Conservation (phyloP, 1,284 basidiomycete genomes). For the Anthracocystis setariae region DNA sequence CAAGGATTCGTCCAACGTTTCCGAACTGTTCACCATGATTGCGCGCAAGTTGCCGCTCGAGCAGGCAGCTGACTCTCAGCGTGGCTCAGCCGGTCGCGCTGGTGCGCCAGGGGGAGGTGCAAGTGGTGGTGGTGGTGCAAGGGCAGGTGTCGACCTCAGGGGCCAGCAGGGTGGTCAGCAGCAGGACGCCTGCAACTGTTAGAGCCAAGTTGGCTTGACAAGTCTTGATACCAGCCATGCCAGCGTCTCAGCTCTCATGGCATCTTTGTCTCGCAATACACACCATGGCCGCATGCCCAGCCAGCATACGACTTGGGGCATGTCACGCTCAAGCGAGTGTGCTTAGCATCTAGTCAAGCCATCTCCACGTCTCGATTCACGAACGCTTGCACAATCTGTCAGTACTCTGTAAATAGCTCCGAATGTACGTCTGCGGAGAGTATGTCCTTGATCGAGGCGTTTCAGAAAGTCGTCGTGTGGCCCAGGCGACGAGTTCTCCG, state of each 20-base stretch:
- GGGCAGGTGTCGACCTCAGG: slow-evolving; percentile 50
- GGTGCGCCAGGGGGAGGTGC: slow-evolving; percentile 27
- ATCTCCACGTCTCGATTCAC: neutral
- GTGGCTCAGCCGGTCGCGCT: slow-evolving; percentile 31
- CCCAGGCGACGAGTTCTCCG: too few relatives aligned
- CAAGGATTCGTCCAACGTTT: slow-evolving; percentile 89
- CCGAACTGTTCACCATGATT: slow-evolving; percentile 73
- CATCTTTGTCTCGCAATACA: too few relatives aligned
- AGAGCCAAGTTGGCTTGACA: neutral
- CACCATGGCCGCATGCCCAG: too few relatives aligned
- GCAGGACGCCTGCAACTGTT: slow-evolving; percentile 57
- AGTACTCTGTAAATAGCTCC: slow-evolving; percentile 5
- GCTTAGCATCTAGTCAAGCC: too few relatives aligned
- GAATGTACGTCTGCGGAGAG: neutral
- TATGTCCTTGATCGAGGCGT: neutral
- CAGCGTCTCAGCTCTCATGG: neutral
- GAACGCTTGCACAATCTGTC: neutral
- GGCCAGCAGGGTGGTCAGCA: slow-evolving; percentile 45
- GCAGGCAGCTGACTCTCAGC: slow-evolving; percentile 50
- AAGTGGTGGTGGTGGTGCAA: slow-evolving; percentile 37
- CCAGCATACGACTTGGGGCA: slow-evolving; percentile 9
- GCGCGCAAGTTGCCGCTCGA: slow-evolving; percentile 65
- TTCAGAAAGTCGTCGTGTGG: too few relatives aligned
- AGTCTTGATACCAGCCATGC: neutral
- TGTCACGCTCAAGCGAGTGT: too few relatives aligned